phyloP scores from a whole-genome alignment of 345 rosid genomes.

The Punica granatum region DNA sequence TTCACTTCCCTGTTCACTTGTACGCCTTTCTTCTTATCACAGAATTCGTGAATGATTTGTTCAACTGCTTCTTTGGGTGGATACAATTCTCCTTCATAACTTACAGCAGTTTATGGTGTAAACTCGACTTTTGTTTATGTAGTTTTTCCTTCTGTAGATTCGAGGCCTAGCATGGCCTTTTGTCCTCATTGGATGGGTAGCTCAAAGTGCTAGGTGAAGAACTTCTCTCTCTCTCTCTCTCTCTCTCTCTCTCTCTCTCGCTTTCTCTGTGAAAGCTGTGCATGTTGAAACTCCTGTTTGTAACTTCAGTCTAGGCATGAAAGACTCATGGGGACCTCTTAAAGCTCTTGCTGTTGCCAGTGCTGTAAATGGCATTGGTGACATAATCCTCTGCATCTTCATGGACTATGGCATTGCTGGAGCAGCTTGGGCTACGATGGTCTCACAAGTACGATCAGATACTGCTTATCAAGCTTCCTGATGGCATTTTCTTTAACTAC shows the following conservation, averaged over 20 bases:
- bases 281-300: not conserved
- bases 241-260: not conserved
- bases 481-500: not conserved
- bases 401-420: constrained; percentile 83
- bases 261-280: not conserved
- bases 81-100: not conserved
- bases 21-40: not conserved
- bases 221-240: constrained; percentile 10
- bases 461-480: not conserved
- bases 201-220: constrained; percentile 87
- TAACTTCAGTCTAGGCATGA: constrained; percentile 77
- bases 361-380: constrained; percentile 66
- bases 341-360: constrained; percentile 79
- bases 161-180: constrained; percentile 96
- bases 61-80: not conserved
- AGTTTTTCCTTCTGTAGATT: constrained; percentile 33
- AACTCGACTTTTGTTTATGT: not conserved
- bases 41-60: no score
- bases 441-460: constrained; percentile 54
- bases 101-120: no score
- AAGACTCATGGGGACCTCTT: constrained; percentile 91
- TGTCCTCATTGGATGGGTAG: constrained; percentile 76
- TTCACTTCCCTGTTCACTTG: constrained; percentile 14
- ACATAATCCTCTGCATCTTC: constrained; percentile 57
- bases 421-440: constrained; percentile 97